Conservation (phyloP, 1,139 yeast species). For the Kodamaea ohmeri region DNA sequence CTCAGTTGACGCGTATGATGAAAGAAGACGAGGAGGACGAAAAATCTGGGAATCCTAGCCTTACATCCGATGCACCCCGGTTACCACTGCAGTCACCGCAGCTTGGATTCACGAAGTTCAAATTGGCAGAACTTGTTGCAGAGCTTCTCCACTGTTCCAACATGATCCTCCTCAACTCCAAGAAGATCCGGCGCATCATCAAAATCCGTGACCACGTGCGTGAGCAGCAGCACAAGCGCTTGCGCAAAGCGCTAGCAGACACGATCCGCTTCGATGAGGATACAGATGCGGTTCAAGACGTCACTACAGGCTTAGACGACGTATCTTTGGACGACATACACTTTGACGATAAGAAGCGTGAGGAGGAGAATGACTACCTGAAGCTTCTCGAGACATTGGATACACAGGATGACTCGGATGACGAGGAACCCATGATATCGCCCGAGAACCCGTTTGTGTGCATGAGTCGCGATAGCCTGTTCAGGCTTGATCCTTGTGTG, state of each 20-base stretch:
- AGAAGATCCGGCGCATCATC: constrained; percentile 35
- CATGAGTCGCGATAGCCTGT: constrained; percentile 30
- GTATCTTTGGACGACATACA: constrained; percentile 37
- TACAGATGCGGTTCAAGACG: constrained; percentile 21
- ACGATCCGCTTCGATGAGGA: constrained; percentile 17
- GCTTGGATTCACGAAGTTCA: constrained; percentile 44
- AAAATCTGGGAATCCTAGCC: no score
- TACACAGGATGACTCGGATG: constrained; percentile 38
- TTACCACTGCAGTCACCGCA: no score
- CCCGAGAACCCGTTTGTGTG: constrained; percentile 50
- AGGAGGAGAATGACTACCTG: constrained; percentile 10
- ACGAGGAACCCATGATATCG: constrained; percentile 47
- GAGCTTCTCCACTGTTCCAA: constrained; percentile 49
- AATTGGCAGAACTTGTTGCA: constrained; percentile 44
- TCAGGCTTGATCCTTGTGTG: constrained; percentile 37
- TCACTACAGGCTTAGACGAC: constrained; percentile 40
- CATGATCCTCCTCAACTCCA: constrained; percentile 46
- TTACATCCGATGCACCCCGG: no score
- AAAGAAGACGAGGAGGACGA: not conserved
- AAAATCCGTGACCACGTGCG: constrained; percentile 38
- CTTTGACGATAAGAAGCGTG: constrained; percentile 14
- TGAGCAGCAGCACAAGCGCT: constrained; percentile 28
- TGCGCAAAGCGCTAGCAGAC: constrained; percentile 37
- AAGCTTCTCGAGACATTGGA: constrained; percentile 10
- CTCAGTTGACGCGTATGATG: constrained; percentile 27